phyloP scores from a whole-genome alignment of 768 basidiomycete species.

The Lactifluus echinatus region DNA sequence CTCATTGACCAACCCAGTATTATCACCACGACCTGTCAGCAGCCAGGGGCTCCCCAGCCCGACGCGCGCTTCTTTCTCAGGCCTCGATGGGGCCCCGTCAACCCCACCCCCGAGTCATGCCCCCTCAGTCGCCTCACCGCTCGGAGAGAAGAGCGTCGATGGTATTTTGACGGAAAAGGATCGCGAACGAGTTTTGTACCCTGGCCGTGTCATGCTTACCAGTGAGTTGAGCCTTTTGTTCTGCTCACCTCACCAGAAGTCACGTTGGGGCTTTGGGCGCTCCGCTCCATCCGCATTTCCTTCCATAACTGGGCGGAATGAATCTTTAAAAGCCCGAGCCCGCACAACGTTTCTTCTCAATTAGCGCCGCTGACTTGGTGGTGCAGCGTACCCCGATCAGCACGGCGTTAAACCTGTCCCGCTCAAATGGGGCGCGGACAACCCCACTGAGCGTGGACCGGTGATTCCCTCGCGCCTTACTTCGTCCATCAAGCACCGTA shows the following conservation, averaged over 20 bases:
- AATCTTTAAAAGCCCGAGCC: too few species aligned
- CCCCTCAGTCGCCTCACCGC: constrained; percentile 10
- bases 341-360: too few species aligned
- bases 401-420: constrained; percentile 77
- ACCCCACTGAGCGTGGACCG: constrained; percentile 65
- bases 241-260: constrained; percentile 20
- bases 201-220: constrained; percentile 73
- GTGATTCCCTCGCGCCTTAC: constrained; percentile 83
- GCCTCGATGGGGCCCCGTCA: constrained; percentile 24
- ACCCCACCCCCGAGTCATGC: constrained; percentile 25
- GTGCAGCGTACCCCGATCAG: constrained; percentile 78
- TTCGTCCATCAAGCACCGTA: constrained; percentile 78
- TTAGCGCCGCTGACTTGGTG: constrained; percentile 1
- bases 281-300: background rate
- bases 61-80: constrained; percentile 25
- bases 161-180: constrained; percentile 42
- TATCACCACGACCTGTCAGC: constrained; percentile 27
- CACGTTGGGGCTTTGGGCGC: background rate
- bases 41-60: constrained; percentile 27
- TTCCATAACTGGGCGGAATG: too few species aligned
- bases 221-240: constrained; percentile 41
- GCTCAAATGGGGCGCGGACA: constrained; percentile 71
- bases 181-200: constrained; percentile 69
- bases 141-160: constrained; percentile 15
- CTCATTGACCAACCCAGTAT: constrained; percentile 29